Base-by-base conservation (phyloP, 257 asterid genomes). In the Penstemon barbatus region DNA sequence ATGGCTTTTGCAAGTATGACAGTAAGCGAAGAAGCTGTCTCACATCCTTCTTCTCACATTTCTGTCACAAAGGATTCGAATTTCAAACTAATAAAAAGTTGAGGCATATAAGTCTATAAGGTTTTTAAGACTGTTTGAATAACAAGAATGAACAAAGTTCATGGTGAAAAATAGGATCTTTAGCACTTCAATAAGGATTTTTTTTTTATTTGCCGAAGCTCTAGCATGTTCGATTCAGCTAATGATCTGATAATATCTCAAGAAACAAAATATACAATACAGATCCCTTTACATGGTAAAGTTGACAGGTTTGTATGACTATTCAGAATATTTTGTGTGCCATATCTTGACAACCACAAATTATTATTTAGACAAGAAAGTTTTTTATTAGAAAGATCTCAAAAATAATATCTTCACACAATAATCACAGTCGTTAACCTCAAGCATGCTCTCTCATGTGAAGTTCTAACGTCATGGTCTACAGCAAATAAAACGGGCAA, bases 1-100 rank as follows among this genome's bases (percentile, higher is more conserved):
- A 82, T 45, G 77, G 89, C 76, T 82, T 92, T 80, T 92, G 96
- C 81, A 92, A 74, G 86, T 82, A 88, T 40, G 84, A 78, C 77
- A 92, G 57, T 57, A 92, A 71, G 78, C 86, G 96, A 61, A 82
- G 80, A 63, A 92, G 87, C 64, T 76, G 89, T 70, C 67, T 73
- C 66, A 84, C 85, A 43, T 86, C 89, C 75, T 85, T 86, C 84
- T 86, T 85, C 86, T 84, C 89, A 71, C 88, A 82, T 77, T 77
- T 86, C 98, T 92, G 87, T 59, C 71, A 66, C 54, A 55, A 74
- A 81, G 15, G 68, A 67, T 68, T 68, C 65, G 5, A 74, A 68
- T 59, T 67, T 57, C 61, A 69, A 75, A 75, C 18, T 42, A 55
- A 62, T 65, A 57, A 41, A 59, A 62, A 48, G 19, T 54, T 52